Base-by-base conservation (phyloP, 495 filamentous ascomycete species). In the Gamarada debralockiae region DNA sequence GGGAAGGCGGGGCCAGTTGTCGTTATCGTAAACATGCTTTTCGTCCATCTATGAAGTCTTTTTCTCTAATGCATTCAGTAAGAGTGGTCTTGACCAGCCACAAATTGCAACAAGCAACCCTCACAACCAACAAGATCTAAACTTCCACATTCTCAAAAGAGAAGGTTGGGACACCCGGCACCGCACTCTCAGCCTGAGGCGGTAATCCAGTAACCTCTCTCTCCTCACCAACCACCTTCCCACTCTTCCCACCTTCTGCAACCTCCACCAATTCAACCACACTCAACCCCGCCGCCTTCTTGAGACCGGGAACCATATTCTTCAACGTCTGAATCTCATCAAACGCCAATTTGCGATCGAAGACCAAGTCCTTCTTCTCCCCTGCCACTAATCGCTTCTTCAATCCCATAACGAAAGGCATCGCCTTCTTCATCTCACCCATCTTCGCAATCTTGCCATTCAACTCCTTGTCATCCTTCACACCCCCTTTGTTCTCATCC, bases 361-460 rank as follows among this genome's bases (percentile, higher is more conserved):
- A 85, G 37, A 97, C 90, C 8, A 64, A 72, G 17, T 80, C 71
- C 7, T 78, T 72, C 27, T 75, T 68, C 64, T 82, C 78, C 36
- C 78, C 81, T 18, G 64, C 66, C 39, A 85, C 67, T 21, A 98
- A 76, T 17, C 88, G 78, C 61, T 80, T 85, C 84, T 96, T 97
- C 44, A 98, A 70, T 1, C 63, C 70, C 68, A 97, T 90, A 3
- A 97, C 83, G 62, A 97, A 98, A 4, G 95, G 95, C 93, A 97
- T 97, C 22, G 89, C 92, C 70, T 92, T 90, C 81, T 98, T 98
- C 79, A 87, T 89, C 70, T 97, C 92, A 23, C 80, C 77, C 62
- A 93, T 79, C 72, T 91, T 91, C 60, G 77, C 79, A 18, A 92
- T 78, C 61, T 83, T 79, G 45, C 78, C 78, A 60, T 80, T 88